Base-by-base conservation (phyloP, 495 filamentous ascomycete species). In the Penicillium soppii region DNA sequence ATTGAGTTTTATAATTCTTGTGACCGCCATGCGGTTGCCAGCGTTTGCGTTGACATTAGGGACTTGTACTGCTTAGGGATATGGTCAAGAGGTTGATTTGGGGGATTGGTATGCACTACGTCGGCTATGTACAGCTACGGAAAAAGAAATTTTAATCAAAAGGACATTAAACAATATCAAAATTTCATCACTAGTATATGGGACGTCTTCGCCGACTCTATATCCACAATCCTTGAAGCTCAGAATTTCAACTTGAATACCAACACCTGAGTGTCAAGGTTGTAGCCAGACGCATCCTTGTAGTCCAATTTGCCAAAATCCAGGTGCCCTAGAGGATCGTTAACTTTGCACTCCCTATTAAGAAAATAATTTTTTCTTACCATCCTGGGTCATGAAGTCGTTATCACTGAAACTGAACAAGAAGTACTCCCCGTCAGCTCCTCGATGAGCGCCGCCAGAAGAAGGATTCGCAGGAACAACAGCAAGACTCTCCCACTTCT, bases 401-500 rank as follows among this genome's bases (percentile, higher is more conserved):
- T 94, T 90, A 57, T 92, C 89, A 54, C 78, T 85, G 25, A 88
- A 62, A 25, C 77, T 80, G 54, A 91, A 80, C 46, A 91, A 65
- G 65, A 81, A 90, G 58, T 79, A 91, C 70, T 89, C 86, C 30
- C 80, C 74, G 9, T 9, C 25, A 27, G 25, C 43, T 71, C 68
- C 4, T 62, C 9, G 25, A 27, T 27, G 25, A 32, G 29, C 48
- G 3, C 54, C 35, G 21, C 59, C 50, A 36, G 59, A 50, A 64
- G 54, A 38, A 13, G 63, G 58, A 56, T 85, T 75, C 8, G 84
- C 84, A 1, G 88, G 86, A 6, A 85, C 74, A 39, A 89, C 60
- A 7, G 82, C 79, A 22, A 94, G 60, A 29, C 78, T 77, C 72
- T 94, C 88, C 89, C 88, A 94, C 62, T 92, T 94, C 75, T 92